phyloP scores from a whole-genome alignment of 164 flowering plant genomes.

The Akebia trifoliata region DNA sequence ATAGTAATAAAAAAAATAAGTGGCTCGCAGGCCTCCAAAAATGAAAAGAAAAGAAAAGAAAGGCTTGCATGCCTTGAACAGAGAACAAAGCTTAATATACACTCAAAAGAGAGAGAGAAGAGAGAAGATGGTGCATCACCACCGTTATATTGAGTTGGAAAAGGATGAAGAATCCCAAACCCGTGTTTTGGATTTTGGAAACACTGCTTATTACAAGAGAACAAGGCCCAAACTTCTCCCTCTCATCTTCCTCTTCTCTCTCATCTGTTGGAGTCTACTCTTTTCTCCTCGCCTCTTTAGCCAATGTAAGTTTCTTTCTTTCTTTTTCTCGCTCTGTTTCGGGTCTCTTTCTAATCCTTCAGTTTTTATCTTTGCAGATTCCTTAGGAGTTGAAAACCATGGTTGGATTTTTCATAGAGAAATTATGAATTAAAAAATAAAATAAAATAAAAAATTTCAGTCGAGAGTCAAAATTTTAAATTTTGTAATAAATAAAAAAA shows the following conservation, averaged over 20 bases:
- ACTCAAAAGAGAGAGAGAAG: no score
- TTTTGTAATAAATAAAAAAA: no score
- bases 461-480: no score
- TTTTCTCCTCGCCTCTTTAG: conserved; percentile 39
- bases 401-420: conserved; percentile 14
- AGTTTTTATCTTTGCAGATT: conserved; percentile 33
- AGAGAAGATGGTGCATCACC: no score
- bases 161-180: conserved; percentile 26
- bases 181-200: conserved; percentile 25
- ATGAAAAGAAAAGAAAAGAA: no score
- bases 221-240: conserved; percentile 49
- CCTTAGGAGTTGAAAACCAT: conserved; percentile 30
- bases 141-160: no score
- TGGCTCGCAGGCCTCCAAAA: no score
- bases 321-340: conserved; percentile 3
- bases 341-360: background rate
- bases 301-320: conserved; percentile 35
- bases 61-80: no score
- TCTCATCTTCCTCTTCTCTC: conserved; percentile 43
- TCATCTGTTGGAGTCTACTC: conserved; percentile 48
- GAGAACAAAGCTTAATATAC: no score
- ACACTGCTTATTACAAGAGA: conserved; percentile 33
- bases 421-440: no score
- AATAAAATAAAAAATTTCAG: no score
- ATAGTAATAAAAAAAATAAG: no score